Evolutionary conservation across 2,329 filamentous ascomycete species (phyloP).

Genomic region (Chaetomium olivaceum): DNA sequence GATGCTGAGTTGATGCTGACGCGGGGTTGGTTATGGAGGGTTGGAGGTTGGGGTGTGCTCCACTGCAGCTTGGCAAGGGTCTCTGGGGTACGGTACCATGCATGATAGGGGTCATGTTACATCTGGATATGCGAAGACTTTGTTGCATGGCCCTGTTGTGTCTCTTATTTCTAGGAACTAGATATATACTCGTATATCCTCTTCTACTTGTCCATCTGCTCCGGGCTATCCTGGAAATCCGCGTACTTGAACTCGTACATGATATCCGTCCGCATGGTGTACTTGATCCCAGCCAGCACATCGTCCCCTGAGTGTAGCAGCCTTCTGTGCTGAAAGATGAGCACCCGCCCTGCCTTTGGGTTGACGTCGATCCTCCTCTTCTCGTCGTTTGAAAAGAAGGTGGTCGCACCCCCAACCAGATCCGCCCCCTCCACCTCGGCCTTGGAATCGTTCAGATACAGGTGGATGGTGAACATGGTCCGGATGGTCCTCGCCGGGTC

Average conservation of each 20-base stretch:
- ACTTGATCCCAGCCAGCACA: slow-evolving; percentile 55
- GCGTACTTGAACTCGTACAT: slow-evolving; percentile 44
- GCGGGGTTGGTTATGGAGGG: background rate
- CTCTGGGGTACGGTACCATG: slow-evolving; percentile 12
- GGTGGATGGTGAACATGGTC: slow-evolving; percentile 57
- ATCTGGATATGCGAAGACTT: background rate
- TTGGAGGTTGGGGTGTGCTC: background rate
- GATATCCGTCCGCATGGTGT: slow-evolving; percentile 58
- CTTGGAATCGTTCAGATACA: slow-evolving; percentile 55
- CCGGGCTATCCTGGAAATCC: background rate
- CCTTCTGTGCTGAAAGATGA: slow-evolving; percentile 59
- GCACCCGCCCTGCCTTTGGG: slow-evolving; percentile 57
- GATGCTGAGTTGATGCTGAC: background rate
- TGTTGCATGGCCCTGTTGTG: background rate
- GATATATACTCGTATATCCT: background rate
- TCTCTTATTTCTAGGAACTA: background rate
- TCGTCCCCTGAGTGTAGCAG: slow-evolving; percentile 56
- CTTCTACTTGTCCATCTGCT: background rate
- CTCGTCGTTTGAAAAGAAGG: slow-evolving; percentile 50
- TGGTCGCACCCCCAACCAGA: slow-evolving; percentile 56
- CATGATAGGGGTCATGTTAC: background rate
- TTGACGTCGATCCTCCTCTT: slow-evolving; percentile 52
- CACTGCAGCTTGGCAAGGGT: slow-evolving; percentile 11
- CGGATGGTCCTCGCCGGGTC: slow-evolving; percentile 45
- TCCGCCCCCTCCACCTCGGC: slow-evolving; percentile 41